Percentiles rank a stretch among this genome's conserved stretches.
phyloP scores from a whole-genome alignment of 2,329 filamentous ascomycete genomes.

The Alternaria novae-zelandiae region DNA sequence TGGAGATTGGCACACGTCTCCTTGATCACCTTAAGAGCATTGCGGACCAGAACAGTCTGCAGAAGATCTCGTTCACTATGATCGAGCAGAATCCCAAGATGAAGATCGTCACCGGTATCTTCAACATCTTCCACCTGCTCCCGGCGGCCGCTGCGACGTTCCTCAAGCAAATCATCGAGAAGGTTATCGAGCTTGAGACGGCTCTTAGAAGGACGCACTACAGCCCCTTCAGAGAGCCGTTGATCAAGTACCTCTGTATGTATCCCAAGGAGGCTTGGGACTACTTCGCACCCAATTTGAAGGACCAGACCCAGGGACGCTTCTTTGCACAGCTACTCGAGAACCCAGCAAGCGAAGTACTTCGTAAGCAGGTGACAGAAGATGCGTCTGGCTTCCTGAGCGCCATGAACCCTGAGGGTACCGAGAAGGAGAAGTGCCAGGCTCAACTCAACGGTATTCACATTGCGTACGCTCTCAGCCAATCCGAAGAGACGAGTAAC shows the following conservation, averaged over 20 bases:
- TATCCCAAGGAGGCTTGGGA: slow-evolving; percentile 89
- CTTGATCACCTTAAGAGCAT: slow-evolving; percentile 93
- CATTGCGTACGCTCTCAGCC: slow-evolving; percentile 78
- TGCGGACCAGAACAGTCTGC: slow-evolving; percentile 78
- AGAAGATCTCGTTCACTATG: slow-evolving; percentile 91
- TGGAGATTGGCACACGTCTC: slow-evolving; percentile 92
- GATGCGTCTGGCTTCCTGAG: slow-evolving; percentile 76
- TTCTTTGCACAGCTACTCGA: slow-evolving; percentile 88
- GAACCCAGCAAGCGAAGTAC: slow-evolving; percentile 73
- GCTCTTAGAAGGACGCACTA: slow-evolving; percentile 84
- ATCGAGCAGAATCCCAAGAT: slow-evolving; percentile 92
- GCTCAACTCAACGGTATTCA: slow-evolving; percentile 88
- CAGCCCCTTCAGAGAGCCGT: slow-evolving; percentile 87
- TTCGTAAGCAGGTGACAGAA: slow-evolving; percentile 76
- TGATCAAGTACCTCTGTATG: slow-evolving; percentile 92
- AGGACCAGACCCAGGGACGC: slow-evolving; percentile 85
- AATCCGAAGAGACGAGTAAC: slow-evolving; percentile 66
- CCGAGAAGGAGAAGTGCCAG: slow-evolving; percentile 72
- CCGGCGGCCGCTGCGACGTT: slow-evolving; percentile 89
- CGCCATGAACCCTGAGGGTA: slow-evolving; percentile 67
- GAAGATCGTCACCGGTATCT: slow-evolving; percentile 92
- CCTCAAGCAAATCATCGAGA: slow-evolving; percentile 86
- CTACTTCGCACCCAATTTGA: slow-evolving; percentile 78
- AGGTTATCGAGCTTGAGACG: slow-evolving; percentile 86
- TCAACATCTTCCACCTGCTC: slow-evolving; percentile 97